Base-by-base conservation (phyloP, 495 filamentous ascomycete species). In the Friedmanniomyces endolithicus region DNA sequence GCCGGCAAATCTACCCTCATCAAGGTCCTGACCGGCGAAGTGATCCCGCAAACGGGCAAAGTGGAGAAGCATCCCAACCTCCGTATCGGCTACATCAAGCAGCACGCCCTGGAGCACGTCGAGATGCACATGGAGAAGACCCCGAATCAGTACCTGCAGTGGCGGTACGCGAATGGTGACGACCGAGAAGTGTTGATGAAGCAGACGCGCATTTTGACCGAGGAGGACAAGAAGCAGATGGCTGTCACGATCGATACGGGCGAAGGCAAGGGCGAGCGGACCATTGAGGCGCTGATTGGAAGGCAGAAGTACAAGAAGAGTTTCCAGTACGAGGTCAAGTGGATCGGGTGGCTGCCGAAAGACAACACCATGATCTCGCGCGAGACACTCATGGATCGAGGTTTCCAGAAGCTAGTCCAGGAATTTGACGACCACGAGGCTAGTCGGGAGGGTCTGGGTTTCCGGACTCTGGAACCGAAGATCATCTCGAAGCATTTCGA, bases 41-140 rank as follows among this genome's bases (percentile, higher is more conserved):
- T 82, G 20, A 83, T 96, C 58, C 92, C 94, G 0, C 86, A 89
- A 59, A 66, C 67, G 23, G 94, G 94, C 45, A 87, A 81, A 70
- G 90, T 99, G 8, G 89, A 97, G 75, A 97, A 97, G 74, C 94
- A 99, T 66, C 94, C 94, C 63, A 97, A 97, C 66, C 71, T 99
- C 48, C 94, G 94, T 75, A 95, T 99, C 64, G 94, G 94, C 45
- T 97, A 97, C 76, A 95, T 97, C 77, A 95, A 96, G 74, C 94
- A 99, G 72, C 94, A 97, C 67, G 94, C 94, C 19, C 79, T 99
- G 11, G 92, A 99, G 75, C 92, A 97, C 79, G 90, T 99, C 11
- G 90, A 97, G 72, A 94, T 95, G 90, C 92, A 99, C 65, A 78
- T 99, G 60, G 92, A 99, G 68, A 97, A 97, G 79, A 99, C 92